These are phyloP conservation scores for Fusarium caatingaense DNA, from an alignment of 2,329 filamentous ascomycete genomes.

Conservation along the genomic window DNA sequence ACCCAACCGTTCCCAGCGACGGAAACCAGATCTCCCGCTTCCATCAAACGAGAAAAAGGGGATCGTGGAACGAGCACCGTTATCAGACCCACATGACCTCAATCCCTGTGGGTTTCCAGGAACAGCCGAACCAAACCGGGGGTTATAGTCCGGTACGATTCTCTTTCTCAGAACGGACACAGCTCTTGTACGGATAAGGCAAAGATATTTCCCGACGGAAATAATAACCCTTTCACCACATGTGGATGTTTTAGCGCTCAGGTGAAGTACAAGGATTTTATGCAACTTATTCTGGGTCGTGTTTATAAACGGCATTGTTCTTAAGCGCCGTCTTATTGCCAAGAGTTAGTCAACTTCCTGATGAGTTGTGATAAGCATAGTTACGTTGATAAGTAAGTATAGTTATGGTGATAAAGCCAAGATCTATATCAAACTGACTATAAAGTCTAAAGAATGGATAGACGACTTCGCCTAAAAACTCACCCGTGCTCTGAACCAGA, in stretches of 20 bases:
- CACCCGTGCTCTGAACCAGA: not conserved
- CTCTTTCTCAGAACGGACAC: not conserved
- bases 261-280: not conserved
- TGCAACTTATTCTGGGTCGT: not conserved
- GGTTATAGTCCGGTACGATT: not conserved
- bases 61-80: not conserved
- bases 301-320: not conserved
- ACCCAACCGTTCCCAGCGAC: not conserved
- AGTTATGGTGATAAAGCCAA: not conserved
- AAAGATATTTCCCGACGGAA: constrained; percentile 1
- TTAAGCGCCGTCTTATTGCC: not conserved
- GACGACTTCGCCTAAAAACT: not conserved
- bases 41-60: not conserved
- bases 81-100: not conserved
- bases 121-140: not conserved
- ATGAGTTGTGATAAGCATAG: not conserved
- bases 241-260: not conserved
- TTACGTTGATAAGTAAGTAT: no score
- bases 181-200: not conserved
- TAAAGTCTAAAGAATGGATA: constrained; percentile 5
- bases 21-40: not conserved
- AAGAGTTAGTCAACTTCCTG: not conserved
- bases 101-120: not conserved
- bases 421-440: not conserved
- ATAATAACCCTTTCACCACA: not conserved